Evolutionary conservation across 352 stramenopile species (phyloP).

Genomic region (Phytophthora chlamydospora): DNA sequence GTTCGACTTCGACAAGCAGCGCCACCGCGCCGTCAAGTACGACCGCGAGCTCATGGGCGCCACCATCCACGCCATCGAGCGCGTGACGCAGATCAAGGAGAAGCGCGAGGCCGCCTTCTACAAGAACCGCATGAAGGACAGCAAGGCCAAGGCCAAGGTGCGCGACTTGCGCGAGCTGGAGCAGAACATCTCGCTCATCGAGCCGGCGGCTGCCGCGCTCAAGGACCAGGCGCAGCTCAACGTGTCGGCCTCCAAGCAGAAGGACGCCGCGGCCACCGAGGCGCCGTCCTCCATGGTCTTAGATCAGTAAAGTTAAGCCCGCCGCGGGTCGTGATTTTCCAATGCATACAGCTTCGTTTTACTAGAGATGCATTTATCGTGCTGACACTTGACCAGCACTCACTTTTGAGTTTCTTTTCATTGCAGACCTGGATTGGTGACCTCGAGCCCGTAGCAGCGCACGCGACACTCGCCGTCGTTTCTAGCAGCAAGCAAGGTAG

Average conservation of each 20-base stretch:
- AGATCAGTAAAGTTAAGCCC: slow-evolving; percentile 80
- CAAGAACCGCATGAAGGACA: slow-evolving; percentile 96
- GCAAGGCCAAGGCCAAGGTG: slow-evolving; percentile 78
- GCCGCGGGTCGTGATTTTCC: slow-evolving; percentile 28
- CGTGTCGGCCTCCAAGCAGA: slow-evolving; percentile 59
- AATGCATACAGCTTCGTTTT: slow-evolving; percentile 46
- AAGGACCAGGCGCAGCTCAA: slow-evolving; percentile 87
- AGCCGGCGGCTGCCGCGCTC: slow-evolving; percentile 69
- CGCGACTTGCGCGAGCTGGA: slow-evolving; percentile 85
- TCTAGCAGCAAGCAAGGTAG: slow-evolving; percentile 13
- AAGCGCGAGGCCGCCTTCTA: slow-evolving; percentile 97
- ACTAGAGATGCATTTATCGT: not conserved
- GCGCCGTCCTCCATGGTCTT: slow-evolving; percentile 81
- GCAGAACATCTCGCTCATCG: slow-evolving; percentile 87
- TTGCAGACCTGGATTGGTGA: slow-evolving; percentile 8
- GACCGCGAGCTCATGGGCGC: slow-evolving; percentile 98
- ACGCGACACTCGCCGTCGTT: slow-evolving; percentile 16
- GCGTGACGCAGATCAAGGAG: slow-evolving; percentile 97
- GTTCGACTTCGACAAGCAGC: slow-evolving; percentile 99
- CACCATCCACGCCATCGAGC: slow-evolving; percentile 98
- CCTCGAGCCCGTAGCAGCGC: not conserved
- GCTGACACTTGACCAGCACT: not conserved
- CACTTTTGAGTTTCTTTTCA: not conserved
- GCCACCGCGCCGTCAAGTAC: slow-evolving; percentile 99
- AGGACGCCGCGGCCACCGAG: slow-evolving; percentile 61